phyloP scores from a whole-genome alignment of 2,329 filamentous ascomycete species.

The Teratosphaeria zuluensis region DNA sequence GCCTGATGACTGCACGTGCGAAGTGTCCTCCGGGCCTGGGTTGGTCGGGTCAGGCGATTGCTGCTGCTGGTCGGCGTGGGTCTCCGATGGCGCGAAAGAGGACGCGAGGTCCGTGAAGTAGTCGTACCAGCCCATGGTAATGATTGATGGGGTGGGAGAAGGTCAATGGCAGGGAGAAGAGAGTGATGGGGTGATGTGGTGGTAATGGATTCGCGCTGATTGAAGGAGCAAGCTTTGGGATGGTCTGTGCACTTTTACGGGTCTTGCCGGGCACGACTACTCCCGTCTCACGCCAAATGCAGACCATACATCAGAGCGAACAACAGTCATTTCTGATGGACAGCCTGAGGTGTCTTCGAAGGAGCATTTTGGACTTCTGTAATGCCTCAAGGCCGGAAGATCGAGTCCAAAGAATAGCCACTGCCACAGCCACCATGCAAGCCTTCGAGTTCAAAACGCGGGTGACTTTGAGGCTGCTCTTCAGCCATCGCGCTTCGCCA shows the following conservation, averaged over 20 bases:
- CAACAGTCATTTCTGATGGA: no score
- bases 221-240: neutral
- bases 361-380: no score
- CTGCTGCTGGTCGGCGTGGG: slow-evolving; percentile 50
- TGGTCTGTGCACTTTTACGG: neutral
- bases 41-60: slow-evolving; percentile 24
- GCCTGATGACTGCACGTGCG: slow-evolving; percentile 32
- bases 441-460: no score
- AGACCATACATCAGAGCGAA: no score
- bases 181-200: slow-evolving; percentile 1
- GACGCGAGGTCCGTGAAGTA: slow-evolving; percentile 56
- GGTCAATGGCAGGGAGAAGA: slow-evolving; percentile 1
- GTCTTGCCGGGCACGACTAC: neutral
- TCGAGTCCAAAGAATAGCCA: no score
- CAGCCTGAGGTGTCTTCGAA: no score
- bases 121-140: slow-evolving; percentile 52
- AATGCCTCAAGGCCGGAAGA: no score
- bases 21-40: slow-evolving; percentile 34
- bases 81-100: slow-evolving; percentile 44
- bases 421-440: no score
- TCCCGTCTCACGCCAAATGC: neutral
- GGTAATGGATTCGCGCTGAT: slow-evolving; percentile 1
- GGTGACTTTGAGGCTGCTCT: neutral
- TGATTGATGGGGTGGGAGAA: slow-evolving; percentile 10
- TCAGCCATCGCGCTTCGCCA: no score